These are phyloP conservation scores for Entoloma clypeatum DNA, from an alignment of 1,284 basidiomycete genomes.

Conservation along the genomic window DNA sequence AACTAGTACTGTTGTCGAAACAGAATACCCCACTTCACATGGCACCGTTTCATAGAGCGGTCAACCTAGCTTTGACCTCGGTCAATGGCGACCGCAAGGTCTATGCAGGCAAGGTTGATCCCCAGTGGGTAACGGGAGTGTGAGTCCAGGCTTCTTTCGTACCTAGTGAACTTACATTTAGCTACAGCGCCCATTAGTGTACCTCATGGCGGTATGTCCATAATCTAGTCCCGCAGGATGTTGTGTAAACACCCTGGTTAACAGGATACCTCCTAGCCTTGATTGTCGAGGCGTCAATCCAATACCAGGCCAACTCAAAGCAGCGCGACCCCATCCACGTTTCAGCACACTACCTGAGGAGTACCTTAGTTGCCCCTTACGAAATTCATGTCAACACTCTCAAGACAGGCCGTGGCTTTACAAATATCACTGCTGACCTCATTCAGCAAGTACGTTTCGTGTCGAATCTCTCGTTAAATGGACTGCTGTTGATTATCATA, in stretches of 20 bases:
- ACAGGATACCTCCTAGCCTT: slow-evolving; percentile 56
- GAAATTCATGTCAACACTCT: slow-evolving; percentile 44
- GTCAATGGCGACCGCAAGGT: slow-evolving; percentile 20
- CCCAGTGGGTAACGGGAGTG: slow-evolving; percentile 42
- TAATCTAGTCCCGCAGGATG: not conserved
- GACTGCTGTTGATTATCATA: slow-evolving; percentile 3
- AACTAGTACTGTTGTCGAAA: not conserved
- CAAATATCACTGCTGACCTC: slow-evolving; percentile 53
- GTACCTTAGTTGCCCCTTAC: slow-evolving; percentile 37
- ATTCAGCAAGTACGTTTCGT: slow-evolving; percentile 44
- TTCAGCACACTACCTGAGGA: slow-evolving; percentile 53
- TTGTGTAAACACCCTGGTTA: not conserved
- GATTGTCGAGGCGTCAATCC: slow-evolving; percentile 49
- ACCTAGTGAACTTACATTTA: slow-evolving; percentile 1
- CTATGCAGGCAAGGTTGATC: slow-evolving; percentile 41
- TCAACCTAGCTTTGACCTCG: slow-evolving; percentile 21
- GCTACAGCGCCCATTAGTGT: slow-evolving; percentile 31
- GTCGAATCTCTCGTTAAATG: not conserved
- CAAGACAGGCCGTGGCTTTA: slow-evolving; percentile 47
- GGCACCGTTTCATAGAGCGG: slow-evolving; percentile 37
- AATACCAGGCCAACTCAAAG: slow-evolving; percentile 41
- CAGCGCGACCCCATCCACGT: slow-evolving; percentile 57
- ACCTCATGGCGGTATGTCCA: slow-evolving; percentile 49
- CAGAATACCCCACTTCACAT: slow-evolving; percentile 20
- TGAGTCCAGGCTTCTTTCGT: slow-evolving; percentile 24